phyloP scores from a whole-genome alignment of 345 rosid genomes.

The Diplotaxis tenuifolia region DNA sequence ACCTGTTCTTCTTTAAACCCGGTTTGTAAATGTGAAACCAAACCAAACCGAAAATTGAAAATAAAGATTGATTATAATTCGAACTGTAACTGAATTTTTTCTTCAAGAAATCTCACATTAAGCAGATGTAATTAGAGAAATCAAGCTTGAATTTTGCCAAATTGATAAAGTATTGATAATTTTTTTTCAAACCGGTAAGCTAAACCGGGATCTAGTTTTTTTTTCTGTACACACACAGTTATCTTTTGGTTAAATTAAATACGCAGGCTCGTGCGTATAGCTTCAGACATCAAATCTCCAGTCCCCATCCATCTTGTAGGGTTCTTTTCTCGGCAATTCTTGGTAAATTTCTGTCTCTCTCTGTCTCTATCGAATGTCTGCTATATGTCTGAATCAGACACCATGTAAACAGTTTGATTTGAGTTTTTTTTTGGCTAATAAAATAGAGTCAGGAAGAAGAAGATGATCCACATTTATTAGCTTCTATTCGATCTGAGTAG shows the following conservation, averaged over 20 bases:
- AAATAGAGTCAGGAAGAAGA: background rate
- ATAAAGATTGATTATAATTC: background rate
- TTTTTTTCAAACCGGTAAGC: background rate
- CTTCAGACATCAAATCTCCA: conserved; percentile 28
- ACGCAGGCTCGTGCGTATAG: conserved; percentile 15
- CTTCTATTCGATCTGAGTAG: conserved; percentile 14
- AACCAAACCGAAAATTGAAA: background rate
- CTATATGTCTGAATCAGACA: too few species aligned
- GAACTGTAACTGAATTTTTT: background rate
- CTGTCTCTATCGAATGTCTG: background rate
- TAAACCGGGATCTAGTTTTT: conserved; percentile 12
- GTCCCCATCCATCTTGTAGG: conserved; percentile 25
- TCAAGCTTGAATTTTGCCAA: background rate
- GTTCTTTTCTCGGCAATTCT: conserved; percentile 9
- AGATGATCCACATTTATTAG: background rate
- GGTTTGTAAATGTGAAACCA: conserved; percentile 1
- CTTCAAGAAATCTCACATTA: background rate
- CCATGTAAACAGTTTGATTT: too few species aligned
- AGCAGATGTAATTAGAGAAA: background rate
- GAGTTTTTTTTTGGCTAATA: background rate
- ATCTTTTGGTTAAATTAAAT: background rate
- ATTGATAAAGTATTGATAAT: background rate
- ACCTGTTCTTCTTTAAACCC: conserved; percentile 6
- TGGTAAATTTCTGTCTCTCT: conserved; percentile 23
- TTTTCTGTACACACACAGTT: too few species aligned